phyloP scores from a whole-genome alignment of 345 rosid genomes.

The Euphorbia pulcherrima region DNA sequence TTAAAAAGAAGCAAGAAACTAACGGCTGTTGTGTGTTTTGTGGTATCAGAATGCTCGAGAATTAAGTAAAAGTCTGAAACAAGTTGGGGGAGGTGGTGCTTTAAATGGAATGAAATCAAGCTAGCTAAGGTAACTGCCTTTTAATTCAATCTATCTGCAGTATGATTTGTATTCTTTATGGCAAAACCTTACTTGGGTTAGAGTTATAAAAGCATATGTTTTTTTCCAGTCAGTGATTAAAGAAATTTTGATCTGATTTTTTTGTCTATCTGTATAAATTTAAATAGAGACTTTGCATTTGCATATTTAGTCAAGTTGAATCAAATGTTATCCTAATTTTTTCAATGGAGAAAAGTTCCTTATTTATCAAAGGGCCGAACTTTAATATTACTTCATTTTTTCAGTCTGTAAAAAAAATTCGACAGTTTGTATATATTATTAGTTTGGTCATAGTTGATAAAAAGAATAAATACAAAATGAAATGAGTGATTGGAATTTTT shows the following conservation, averaged over 20 bases:
- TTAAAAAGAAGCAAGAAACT: background rate
- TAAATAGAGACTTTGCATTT: background rate
- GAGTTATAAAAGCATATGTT: background rate
- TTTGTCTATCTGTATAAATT: background rate
- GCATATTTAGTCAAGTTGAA: background rate
- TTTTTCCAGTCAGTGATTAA: background rate
- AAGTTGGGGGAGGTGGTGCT: conserved; percentile 18
- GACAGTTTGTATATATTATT: too few species aligned
- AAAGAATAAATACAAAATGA: too few species aligned
- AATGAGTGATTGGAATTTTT: too few species aligned
- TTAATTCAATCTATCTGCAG: background rate
- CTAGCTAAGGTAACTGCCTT: background rate
- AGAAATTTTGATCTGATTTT: background rate
- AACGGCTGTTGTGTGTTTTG: background rate
- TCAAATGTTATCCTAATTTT: too few species aligned
- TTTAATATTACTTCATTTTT: too few species aligned
- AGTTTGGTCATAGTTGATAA: too few species aligned
- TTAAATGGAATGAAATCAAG: conserved; percentile 17
- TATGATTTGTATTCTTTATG: background rate
- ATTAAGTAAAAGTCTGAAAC: conserved; percentile 46
- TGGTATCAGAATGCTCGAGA: conserved; percentile 42
- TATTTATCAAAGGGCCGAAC: too few species aligned
- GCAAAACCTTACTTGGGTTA: background rate
- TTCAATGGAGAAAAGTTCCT: too few species aligned
- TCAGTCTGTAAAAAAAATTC: too few species aligned